Evolutionary conservation across 805 yeast genomes (phyloP), one percentile per base, ranked within the genome.

Genomic region (Ogataea haglerorum): DNA sequence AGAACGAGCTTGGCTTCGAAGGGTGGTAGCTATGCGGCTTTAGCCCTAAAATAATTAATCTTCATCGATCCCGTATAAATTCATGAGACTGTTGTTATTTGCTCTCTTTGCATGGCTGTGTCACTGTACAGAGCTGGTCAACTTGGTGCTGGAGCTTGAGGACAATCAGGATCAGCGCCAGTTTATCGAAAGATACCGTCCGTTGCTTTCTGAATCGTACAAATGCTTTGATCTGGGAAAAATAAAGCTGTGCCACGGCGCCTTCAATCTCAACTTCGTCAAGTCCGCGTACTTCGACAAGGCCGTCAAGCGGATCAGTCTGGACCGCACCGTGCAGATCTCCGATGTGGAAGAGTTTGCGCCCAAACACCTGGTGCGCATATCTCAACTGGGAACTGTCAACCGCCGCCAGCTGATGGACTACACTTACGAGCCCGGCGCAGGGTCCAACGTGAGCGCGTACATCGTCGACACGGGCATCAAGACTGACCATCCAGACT

Each of bases 401-500:
- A 45, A 46, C 12, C 33, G 43, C n/a, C 48, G 52, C 9, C 65
- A 59, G 37, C 48, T 55, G 41, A 52, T 63, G 58, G 68, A 69
- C 40, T 73, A 62, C 52, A 53, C 66, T 19, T 71, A 60, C 53
- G 72, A 72, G 47, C 61, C 64, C 26, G 65, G 60, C 18, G 70
- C 69, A 5, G 75, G 73, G 5, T 61, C 52, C 34, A 65, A 66
- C 22, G 61, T 66, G 14, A 68, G 65, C 40, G 61, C 64, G 12
- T 67, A 64, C 43, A 37, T 69, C 6, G 52, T 68, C 24, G 74
- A 69, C 40, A 58, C 70, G 4, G 74, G 73, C 4, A 57, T 69
- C 28, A 48, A 60, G 24, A 40, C 49, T 7, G 52, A 51, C 17
- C 75, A 72, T 39, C 65, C 68, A 3, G 78, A 75, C 30, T 70